phyloP scores from a whole-genome alignment of 345 rosid genomes.

The Clausena lansium region DNA sequence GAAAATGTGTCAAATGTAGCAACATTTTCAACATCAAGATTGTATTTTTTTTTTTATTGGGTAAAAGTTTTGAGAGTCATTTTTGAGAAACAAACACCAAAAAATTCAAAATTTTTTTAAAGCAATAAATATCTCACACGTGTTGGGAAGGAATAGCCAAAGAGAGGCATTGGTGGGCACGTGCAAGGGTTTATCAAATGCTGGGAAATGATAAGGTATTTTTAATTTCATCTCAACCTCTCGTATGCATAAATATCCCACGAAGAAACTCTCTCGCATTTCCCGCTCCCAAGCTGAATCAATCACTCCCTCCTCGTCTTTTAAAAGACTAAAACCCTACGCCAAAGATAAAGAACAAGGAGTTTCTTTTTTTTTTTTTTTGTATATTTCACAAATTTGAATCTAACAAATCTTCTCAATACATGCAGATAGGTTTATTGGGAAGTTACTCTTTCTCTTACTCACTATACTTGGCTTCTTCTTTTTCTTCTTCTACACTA shows the following conservation, averaged over 20 bases:
- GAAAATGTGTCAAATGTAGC: no score
- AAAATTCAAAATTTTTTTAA: no score
- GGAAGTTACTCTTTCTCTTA: slow-evolving; percentile 33
- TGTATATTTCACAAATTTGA: not conserved
- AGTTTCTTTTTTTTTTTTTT: slow-evolving; percentile 2
- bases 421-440: slow-evolving; percentile 31
- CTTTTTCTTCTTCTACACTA: slow-evolving; percentile 28
- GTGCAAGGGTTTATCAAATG: slow-evolving; percentile 17
- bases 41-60: no score
- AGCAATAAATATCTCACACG: not conserved
- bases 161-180: slow-evolving; percentile 2
- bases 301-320: not conserved
- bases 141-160: not conserved
- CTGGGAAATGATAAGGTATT: slow-evolving; percentile 25
- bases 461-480: slow-evolving; percentile 26
- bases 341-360: not conserved
- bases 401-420: not conserved
- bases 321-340: not conserved
- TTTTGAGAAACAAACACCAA: no score
- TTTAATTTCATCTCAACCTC: slow-evolving; percentile 24
- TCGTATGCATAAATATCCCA: not conserved
- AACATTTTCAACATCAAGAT: no score
- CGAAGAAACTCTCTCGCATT: slow-evolving; percentile 6
- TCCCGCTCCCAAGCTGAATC: slow-evolving; percentile 32
- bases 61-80: not conserved